Evolutionary conservation across 179 eudicot genomes (phyloP), one percentile per base, ranked within the genome.

Genomic region (Beta lomatogona): DNA sequence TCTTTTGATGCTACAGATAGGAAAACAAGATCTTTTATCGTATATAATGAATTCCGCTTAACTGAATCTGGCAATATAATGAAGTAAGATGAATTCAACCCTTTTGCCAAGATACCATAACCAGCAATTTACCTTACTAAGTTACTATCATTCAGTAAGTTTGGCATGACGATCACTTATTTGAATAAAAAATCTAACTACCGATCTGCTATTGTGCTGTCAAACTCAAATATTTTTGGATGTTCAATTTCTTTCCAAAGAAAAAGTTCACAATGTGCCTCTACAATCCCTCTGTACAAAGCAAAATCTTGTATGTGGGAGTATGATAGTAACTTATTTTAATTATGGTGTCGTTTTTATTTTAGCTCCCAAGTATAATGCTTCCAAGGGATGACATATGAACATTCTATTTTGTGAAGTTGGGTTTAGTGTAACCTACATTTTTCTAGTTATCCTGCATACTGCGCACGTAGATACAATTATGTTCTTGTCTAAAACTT

Each of bases 351-450:
- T 3, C 41, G 3, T 36, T 36, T 36, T 36, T 36, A 36, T 36
- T 36, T 36, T 36, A 36, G 52, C 9, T 9, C 63, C 10, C 6
- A 15, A 15, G 41, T 58, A 58, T 58, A 36, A 48, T 48, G 52
- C n/a, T 58, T 58, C 63, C 14, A 58, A 19, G 18, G 63, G 63
- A 58, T 14, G 63, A 15, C 19, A 16, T 19, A 16, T 19, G 1
- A 58, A 58, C 63, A 41, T 68, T 12, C 36, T 59, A 7, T 4
- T 9, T 7, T 16, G 15, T 45, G 22, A 13, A 12, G 28, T 52
- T 16, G 58, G 46, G 61, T 66, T 66, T 60, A 41, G 64, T 78
- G 16, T 19, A 77, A 48, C 80, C 59, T 48, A 28, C 12, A 41
- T 8, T 13, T 18, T 15, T 31, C 15, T n/a, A 3, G 1, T 1